These are phyloP conservation scores for Albifimbria verrucaria DNA, from an alignment of 2,329 filamentous ascomycete species.

Conservation along the genomic window DNA sequence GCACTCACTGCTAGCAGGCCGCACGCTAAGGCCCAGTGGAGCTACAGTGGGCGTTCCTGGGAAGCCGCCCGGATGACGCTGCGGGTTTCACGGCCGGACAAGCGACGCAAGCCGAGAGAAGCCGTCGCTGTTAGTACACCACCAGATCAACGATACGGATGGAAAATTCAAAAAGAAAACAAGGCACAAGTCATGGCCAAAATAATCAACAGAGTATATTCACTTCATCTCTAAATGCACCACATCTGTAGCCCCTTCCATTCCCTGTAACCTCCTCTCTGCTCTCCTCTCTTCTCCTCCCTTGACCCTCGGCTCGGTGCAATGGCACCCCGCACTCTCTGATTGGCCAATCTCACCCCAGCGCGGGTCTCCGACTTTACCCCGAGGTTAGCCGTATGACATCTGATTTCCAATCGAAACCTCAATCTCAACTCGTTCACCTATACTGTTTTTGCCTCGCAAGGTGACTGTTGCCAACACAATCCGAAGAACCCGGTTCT, in stretches of 20 bases:
- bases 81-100: neutral
- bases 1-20: too few relatives aligned
- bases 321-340: slow-evolving; percentile 11
- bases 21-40: too few relatives aligned
- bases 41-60: neutral
- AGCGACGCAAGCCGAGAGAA: slow-evolving; percentile 29
- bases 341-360: slow-evolving; percentile 25
- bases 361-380: neutral
- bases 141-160: too few relatives aligned
- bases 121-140: too few relatives aligned
- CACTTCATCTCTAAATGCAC: too few relatives aligned
- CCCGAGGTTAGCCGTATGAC: neutral
- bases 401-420: neutral
- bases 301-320: slow-evolving; percentile 13
- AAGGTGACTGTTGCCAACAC: too few relatives aligned
- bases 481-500: too few relatives aligned
- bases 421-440: neutral
- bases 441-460: neutral
- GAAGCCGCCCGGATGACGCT: neutral
- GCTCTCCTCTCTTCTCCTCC: too few relatives aligned
- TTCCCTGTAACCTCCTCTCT: too few relatives aligned
- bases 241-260: too few relatives aligned
- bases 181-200: neutral
- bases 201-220: neutral
- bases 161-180: too few relatives aligned